Percentiles rank a stretch among this genome's conserved stretches.
phyloP scores from a whole-genome alignment of 768 basidiomycete genomes.

The Fistulinella prunicolor region DNA sequence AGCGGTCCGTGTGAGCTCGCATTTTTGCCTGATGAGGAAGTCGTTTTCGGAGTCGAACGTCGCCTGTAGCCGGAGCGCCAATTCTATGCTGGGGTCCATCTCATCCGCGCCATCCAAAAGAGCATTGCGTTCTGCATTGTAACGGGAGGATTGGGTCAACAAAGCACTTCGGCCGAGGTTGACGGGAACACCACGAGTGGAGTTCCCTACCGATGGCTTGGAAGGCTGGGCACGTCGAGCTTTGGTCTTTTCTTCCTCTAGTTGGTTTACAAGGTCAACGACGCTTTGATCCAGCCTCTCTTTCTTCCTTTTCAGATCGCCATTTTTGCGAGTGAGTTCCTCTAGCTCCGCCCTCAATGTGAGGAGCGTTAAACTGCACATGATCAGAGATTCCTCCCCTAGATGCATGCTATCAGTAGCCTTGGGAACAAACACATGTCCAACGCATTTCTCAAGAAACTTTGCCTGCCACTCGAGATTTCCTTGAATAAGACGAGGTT shows the following conservation, averaged over 20 bases:
- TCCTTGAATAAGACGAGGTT: constrained; percentile 33
- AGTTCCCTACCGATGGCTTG: neutral
- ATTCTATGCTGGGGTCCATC: constrained; percentile 10
- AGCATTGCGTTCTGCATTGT: neutral
- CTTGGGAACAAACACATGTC: constrained; percentile 48
- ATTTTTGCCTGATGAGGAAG: constrained; percentile 32
- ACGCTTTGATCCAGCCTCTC: constrained; percentile 29
- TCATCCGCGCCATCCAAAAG: neutral
- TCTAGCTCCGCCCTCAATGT: constrained; percentile 38
- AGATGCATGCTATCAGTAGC: constrained; percentile 11
- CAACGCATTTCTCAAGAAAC: constrained; percentile 51
- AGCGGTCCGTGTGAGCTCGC: constrained; percentile 24
- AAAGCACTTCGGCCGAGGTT: neutral
- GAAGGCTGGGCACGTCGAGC: neutral
- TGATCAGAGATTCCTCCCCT: constrained; percentile 37
- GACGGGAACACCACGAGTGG: neutral
- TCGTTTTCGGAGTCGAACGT: constrained; percentile 42
- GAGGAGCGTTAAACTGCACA: constrained; percentile 50
- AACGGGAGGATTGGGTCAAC: neutral
- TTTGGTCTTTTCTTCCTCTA: constrained; percentile 14
- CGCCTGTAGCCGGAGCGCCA: constrained; percentile 36
- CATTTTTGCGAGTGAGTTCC: constrained; percentile 35
- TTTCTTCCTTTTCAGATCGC: constrained; percentile 16
- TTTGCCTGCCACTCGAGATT: constrained; percentile 53
- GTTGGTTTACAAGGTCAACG: constrained; percentile 7